Percentiles rank a stretch among this genome's conserved stretches.
Evolutionary conservation across 2,329 filamentous ascomycete species (phyloP).

Genomic region (Coniochaeta sp.): DNA sequence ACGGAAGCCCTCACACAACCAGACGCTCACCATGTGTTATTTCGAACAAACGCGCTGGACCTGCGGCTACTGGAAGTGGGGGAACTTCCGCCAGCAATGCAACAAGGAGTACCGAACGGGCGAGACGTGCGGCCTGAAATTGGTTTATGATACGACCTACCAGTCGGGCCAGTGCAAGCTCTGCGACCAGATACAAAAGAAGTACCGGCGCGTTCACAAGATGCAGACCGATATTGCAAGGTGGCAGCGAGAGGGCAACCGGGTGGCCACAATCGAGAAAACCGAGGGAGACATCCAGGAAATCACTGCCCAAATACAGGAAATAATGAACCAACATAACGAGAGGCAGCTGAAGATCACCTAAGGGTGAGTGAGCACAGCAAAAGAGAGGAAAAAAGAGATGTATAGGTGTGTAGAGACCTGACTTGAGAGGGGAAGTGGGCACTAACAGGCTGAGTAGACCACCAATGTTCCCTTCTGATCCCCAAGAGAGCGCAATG

Average conservation of each 20-base stretch:
- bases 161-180: conserved; percentile 66
- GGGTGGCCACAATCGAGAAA: conserved; percentile 63
- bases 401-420: neutral
- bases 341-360: conserved; percentile 29
- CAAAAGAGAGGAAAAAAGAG: neutral
- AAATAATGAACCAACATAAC: conserved; percentile 33
- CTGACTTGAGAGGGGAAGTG: neutral
- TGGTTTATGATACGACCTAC: conserved; percentile 67
- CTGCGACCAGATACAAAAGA: conserved; percentile 85
- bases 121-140: conserved; percentile 91
- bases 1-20: neutral
- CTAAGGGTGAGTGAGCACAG: conserved; percentile 13
- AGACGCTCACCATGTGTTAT: conserved; percentile 68
- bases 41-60: conserved; percentile 82
- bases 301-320: conserved; percentile 51
- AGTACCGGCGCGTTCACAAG: conserved; percentile 65
- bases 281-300: conserved; percentile 62
- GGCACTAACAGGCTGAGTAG: neutral
- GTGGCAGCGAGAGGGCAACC: conserved; percentile 71
- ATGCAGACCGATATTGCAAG: conserved; percentile 68
- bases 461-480: neutral
- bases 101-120: conserved; percentile 91
- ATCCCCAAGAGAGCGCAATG: neutral
- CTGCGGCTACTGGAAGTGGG: conserved; percentile 93
- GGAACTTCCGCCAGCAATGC: conserved; percentile 86